Evolutionary conservation across 768 basidiomycete genomes (phyloP), one percentile per base, ranked within the genome.

Genomic region (Lactifluus hygrophoroides): DNA sequence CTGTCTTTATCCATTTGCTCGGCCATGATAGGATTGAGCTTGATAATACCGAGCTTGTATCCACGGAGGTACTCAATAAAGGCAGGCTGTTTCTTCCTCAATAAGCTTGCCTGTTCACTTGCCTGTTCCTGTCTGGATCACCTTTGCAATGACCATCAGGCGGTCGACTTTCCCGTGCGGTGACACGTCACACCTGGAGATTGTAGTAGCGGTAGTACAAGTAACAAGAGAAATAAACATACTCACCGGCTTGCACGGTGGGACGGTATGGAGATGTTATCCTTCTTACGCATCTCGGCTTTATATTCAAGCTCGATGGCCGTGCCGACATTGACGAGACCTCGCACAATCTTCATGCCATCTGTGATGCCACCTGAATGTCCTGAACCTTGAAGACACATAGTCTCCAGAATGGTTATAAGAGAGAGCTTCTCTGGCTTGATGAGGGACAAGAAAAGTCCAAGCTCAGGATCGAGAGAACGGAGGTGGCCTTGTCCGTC

Each of bases 61-160:
- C 95, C 94, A n/a, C 90, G 82, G n/a, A 86, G 69, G 68, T 94
- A 95, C 70, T 97, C 94, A 54, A 83, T 84, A 73, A 98, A 94
- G 1, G 94, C 95, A 0, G 90, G 89, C 65, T 97, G 94, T n/a
- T 19, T 75, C 74, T 69, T 96, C 93, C 32, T 66, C 90, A 84
- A 88, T 63, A 38, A 68, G 61, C 61, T 86, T 76, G 11, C 82
- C 83, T 0, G 85, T 87, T 13, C 68, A 69, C 38, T 81, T 84
- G 68, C 85, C 76, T 5, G 71, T 65, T 3, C 74, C 81, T 5
- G 80, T 82, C 55, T 90, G 75, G 51, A 75, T 77, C 14, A 98
- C 85, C 60, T 81, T 80, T 0, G 94, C 92, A 2, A 88, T 80
- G 48, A 91, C 86, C 80, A 96, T 87, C 63, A 97, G 71, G 58